A percentile compares a stretch with the other conserved stretches of the same genome.
These are phyloP conservation scores for Pichia nanzhaoensis DNA, from an alignment of 805 yeast species.

Conservation along the genomic window DNA sequence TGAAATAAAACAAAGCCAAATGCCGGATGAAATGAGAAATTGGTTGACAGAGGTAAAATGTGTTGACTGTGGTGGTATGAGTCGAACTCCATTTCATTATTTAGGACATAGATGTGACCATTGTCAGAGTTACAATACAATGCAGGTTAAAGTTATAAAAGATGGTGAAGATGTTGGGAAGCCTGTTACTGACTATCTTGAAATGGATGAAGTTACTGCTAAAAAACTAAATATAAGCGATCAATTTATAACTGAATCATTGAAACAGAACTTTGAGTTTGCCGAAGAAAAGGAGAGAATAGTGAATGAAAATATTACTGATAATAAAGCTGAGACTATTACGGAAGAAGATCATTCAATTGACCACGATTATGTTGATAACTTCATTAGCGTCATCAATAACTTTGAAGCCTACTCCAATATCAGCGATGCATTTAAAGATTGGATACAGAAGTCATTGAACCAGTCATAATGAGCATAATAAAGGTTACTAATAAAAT, in stretches of 20 bases:
- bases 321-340: slow-evolving; percentile 8
- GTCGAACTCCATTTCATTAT: slow-evolving; percentile 70
- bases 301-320: background rate
- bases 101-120: slow-evolving; percentile 83
- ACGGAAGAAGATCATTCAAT: slow-evolving; percentile 19
- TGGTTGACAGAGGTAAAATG: slow-evolving; percentile 77
- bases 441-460: slow-evolving; percentile 25
- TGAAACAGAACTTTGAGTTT: slow-evolving; percentile 30
- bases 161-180: slow-evolving; percentile 39
- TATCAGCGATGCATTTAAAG: slow-evolving; percentile 32
- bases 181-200: slow-evolving; percentile 2
- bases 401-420: slow-evolving; percentile 30
- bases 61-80: slow-evolving; percentile 83
- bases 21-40: slow-evolving; percentile 71
- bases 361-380: slow-evolving; percentile 25
- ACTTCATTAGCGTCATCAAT: slow-evolving; percentile 29
- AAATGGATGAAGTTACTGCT: slow-evolving; percentile 7
- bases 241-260: slow-evolving; percentile 21
- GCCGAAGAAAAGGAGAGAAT: slow-evolving; percentile 19
- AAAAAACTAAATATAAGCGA: slow-evolving; percentile 1
- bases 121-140: slow-evolving; percentile 83
- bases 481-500: background rate
- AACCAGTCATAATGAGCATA: background rate
- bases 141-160: slow-evolving; percentile 61
- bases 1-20: slow-evolving; percentile 67